Evolutionary conservation across 495 filamentous ascomycete species (phyloP).

Genomic region (Apodospora peruviana): DNA sequence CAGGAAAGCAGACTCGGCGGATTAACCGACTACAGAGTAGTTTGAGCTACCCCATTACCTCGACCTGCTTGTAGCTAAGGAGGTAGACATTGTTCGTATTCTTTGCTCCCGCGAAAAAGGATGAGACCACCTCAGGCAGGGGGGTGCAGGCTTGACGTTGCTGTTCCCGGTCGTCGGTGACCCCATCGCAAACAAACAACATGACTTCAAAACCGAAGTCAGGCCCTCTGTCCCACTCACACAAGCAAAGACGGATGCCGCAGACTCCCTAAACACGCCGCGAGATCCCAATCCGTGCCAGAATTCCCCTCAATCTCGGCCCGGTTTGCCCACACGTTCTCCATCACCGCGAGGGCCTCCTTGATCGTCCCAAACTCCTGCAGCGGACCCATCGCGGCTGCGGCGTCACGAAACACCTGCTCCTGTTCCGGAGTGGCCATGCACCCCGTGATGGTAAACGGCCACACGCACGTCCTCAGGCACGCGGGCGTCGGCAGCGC

Average conservation of each 20-base stretch:
- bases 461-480: slow-evolving; percentile 44
- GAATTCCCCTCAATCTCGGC: slow-evolving; percentile 22
- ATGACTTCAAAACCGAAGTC: neutral
- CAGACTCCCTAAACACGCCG: slow-evolving; percentile 32
- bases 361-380: slow-evolving; percentile 39
- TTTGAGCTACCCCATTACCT: too few species aligned
- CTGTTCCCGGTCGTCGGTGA: too few species aligned
- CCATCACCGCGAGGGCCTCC: slow-evolving; percentile 47
- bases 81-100: too few species aligned
- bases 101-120: too few species aligned
- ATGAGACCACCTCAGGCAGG: too few species aligned
- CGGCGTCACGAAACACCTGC: slow-evolving; percentile 33
- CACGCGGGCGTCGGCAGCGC: slow-evolving; percentile 18
- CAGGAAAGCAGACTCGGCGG: too few species aligned
- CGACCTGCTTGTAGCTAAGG: too few species aligned
- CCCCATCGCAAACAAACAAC: neutral
- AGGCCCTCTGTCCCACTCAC: slow-evolving; percentile 8
- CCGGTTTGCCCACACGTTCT: slow-evolving; percentile 41
- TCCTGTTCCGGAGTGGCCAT: slow-evolving; percentile 40
- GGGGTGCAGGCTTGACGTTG: too few species aligned
- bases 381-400: slow-evolving; percentile 30
- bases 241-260: slow-evolving; percentile 35
- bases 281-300: slow-evolving; percentile 33
- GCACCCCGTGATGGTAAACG: slow-evolving; percentile 48
- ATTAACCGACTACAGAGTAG: too few species aligned